phyloP scores from a whole-genome alignment of 164 flowering plant species.

The Stephania japonica region DNA sequence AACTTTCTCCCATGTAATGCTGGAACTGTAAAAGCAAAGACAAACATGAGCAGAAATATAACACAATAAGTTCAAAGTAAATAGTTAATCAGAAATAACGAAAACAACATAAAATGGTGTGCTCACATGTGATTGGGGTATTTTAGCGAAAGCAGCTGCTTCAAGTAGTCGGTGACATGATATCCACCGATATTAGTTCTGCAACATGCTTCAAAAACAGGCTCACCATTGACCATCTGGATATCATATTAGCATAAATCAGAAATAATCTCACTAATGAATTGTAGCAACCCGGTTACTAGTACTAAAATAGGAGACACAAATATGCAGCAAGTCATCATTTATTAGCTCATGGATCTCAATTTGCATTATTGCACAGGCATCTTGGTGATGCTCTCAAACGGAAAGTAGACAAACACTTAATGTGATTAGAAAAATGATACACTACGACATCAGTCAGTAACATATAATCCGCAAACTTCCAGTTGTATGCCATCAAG shows the following conservation, averaged over 20 bases:
- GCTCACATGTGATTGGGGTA: slow-evolving; percentile 88
- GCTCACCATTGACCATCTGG: slow-evolving; percentile 86
- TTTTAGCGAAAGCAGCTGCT: slow-evolving; percentile 92
- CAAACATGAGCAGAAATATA: slow-evolving; percentile 6
- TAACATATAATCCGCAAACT: background rate
- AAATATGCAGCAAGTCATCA: background rate
- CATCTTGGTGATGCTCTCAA: background rate
- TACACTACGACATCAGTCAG: background rate
- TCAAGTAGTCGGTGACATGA: slow-evolving; percentile 87
- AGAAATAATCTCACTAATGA: background rate
- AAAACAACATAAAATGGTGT: background rate
- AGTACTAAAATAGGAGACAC: background rate
- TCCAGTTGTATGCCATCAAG: background rate
- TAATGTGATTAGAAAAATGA: background rate
- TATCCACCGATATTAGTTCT: slow-evolving; percentile 94
- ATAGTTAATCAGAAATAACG: background rate
- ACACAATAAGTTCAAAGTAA: too few species aligned
- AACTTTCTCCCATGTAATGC: slow-evolving; percentile 91
- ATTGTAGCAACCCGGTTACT: background rate
- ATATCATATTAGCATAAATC: background rate
- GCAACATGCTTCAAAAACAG: slow-evolving; percentile 70
- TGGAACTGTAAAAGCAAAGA: slow-evolving; percentile 35
- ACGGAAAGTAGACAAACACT: background rate
- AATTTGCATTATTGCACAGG: background rate
- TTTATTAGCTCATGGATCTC: background rate